Evolutionary conservation across 768 basidiomycete genomes (phyloP).

Genomic region (Leccinum imitatum): DNA sequence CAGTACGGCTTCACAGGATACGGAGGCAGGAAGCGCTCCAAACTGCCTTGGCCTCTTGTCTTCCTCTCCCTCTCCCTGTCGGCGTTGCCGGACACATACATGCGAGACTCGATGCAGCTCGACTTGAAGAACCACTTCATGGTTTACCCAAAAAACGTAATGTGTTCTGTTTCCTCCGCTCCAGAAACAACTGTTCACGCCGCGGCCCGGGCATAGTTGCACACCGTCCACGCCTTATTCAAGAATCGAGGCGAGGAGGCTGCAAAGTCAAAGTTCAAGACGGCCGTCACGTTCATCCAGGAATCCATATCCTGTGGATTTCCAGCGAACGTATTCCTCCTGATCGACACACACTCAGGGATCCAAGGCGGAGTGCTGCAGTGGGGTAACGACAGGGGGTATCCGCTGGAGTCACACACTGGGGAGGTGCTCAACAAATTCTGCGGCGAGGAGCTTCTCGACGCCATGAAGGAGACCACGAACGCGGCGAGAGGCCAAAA

Average conservation of each 20-base stretch:
- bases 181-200: neutral
- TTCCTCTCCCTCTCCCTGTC: neutral
- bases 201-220: neutral
- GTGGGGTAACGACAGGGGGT: neutral
- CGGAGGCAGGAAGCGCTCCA: neutral
- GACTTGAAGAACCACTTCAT: neutral
- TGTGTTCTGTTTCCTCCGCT: neutral
- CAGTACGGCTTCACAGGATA: neutral
- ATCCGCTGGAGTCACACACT: neutral
- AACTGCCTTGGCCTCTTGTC: neutral
- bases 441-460: neutral
- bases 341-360: neutral
- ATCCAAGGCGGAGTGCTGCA: neutral
- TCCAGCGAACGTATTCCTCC: neutral
- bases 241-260: neutral
- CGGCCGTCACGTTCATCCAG: neutral
- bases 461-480: neutral
- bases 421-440: neutral
- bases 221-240: neutral
- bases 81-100: neutral
- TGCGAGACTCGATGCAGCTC: neutral
- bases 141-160: neutral
- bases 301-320: neutral
- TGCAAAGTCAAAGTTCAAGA: neutral
- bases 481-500: neutral